A percentile compares a stretch with the other conserved stretches of the same genome.
These are phyloP conservation scores for Hymenoscyphus linearis DNA, from an alignment of 2,329 filamentous ascomycete species.

Conservation along the genomic window DNA sequence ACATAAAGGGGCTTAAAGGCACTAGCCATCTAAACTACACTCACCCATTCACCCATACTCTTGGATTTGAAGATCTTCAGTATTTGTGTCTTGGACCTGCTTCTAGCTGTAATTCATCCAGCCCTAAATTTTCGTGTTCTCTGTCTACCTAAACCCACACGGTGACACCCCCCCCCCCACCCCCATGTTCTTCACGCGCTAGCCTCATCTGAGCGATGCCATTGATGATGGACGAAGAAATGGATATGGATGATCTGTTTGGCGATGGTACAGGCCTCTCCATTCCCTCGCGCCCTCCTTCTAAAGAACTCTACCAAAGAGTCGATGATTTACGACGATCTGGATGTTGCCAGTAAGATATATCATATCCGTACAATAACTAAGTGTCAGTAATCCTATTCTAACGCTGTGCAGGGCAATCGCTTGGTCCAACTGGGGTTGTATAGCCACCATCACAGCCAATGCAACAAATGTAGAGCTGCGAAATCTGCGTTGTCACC, in stretches of 20 bases:
- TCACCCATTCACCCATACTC: too few relatives aligned
- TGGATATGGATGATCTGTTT: constrained; percentile 67
- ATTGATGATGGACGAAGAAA: constrained; percentile 49
- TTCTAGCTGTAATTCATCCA: too few relatives aligned
- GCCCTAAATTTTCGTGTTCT: too few relatives aligned
- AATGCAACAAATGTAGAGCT: constrained; percentile 69
- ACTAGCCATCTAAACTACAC: too few relatives aligned
- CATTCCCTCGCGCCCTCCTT: constrained; percentile 47
- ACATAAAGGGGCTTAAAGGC: too few relatives aligned
- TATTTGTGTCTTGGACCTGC: too few relatives aligned
- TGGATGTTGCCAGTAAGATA: constrained; percentile 74
- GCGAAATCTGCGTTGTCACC: constrained; percentile 64
- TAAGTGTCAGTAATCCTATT: background rate
- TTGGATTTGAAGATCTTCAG: too few relatives aligned
- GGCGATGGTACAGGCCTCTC: constrained; percentile 61
- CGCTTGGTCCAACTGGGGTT: constrained; percentile 83
- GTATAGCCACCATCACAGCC: constrained; percentile 72
- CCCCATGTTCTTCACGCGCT: background rate
- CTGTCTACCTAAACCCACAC: background rate
- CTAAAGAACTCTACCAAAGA: constrained; percentile 65
- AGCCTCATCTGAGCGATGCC: constrained; percentile 34
- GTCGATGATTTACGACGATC: constrained; percentile 70
- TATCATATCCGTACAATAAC: background rate
- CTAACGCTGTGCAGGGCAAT: constrained; percentile 54
- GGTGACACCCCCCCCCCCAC: too few relatives aligned